These are phyloP conservation scores for Crucihimalaya himalaica DNA, from an alignment of 345 rosid species.

Conservation along the genomic window DNA sequence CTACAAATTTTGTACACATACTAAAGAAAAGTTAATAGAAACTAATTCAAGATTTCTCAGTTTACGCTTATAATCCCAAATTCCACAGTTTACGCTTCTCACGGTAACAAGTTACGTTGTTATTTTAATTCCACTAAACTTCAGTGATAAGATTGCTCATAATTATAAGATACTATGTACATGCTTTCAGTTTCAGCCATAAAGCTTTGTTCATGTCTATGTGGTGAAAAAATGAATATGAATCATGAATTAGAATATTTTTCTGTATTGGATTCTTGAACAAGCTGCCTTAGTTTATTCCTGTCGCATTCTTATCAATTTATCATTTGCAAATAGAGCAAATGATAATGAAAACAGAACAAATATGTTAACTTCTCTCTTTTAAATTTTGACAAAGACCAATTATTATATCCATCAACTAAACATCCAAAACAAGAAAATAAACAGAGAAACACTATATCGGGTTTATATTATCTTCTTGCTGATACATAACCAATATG, in stretches of 20 bases:
- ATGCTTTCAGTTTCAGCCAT: background rate
- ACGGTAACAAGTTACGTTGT: background rate
- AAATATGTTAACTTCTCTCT: background rate
- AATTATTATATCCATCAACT: background rate
- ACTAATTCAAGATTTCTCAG: background rate
- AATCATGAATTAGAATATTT: background rate
- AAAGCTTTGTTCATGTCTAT: background rate
- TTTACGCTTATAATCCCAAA: background rate
- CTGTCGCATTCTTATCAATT: background rate
- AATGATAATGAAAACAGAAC: background rate
- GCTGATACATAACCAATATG: too few relatives aligned
- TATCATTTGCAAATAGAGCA: background rate
- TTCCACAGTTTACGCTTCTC: background rate
- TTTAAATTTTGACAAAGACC: background rate
- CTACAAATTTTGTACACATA: constrained; percentile 5
- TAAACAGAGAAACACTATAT: too few relatives aligned
- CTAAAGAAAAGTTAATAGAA: background rate
- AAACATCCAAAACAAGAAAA: background rate
- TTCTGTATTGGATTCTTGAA: background rate
- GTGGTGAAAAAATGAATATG: background rate
- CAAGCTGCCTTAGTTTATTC: background rate
- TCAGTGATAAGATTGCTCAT: background rate
- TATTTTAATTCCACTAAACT: background rate
- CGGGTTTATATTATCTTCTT: too few relatives aligned
- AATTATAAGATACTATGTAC: background rate